Percentiles rank a stretch among this genome's conserved stretches.
These are phyloP conservation scores for Nemania sp. DNA, from an alignment of 2,329 filamentous ascomycete species.

Conservation along the genomic window DNA sequence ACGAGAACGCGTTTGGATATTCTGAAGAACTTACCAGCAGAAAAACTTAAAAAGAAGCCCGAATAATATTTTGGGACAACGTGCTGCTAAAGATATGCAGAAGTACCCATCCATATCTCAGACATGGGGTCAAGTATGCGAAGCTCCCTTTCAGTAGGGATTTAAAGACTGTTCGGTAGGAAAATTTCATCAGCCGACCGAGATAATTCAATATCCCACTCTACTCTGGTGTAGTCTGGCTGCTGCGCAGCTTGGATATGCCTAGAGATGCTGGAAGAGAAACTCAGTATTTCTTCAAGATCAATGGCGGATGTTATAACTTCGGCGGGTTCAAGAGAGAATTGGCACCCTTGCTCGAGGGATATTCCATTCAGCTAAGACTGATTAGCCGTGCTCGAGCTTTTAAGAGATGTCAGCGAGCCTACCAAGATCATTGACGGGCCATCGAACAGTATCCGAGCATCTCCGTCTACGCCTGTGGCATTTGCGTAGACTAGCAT, in stretches of 20 bases:
- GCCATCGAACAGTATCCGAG: slow-evolving; percentile 27
- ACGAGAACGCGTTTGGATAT: slow-evolving; percentile 25
- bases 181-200: slow-evolving; percentile 21
- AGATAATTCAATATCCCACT: slow-evolving; percentile 17
- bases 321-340: slow-evolving; percentile 25
- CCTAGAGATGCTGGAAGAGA: slow-evolving; percentile 18
- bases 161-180: slow-evolving; percentile 7
- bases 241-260: slow-evolving; percentile 23
- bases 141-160: slow-evolving; percentile 20
- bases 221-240: slow-evolving; percentile 19
- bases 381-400: not conserved
- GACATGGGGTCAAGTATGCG: slow-evolving; percentile 26
- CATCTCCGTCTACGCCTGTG: slow-evolving; percentile 21
- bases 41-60: slow-evolving; percentile 24
- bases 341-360: slow-evolving; percentile 21
- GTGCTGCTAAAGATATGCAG: slow-evolving; percentile 27
- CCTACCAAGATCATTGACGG: slow-evolving; percentile 19
- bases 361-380: slow-evolving; percentile 15
- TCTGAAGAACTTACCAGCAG: slow-evolving; percentile 13
- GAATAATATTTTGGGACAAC: slow-evolving; percentile 20
- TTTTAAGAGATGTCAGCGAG: not conserved
- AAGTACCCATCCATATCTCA: slow-evolving; percentile 25
- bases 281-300: slow-evolving; percentile 20
- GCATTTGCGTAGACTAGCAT: slow-evolving; percentile 26
- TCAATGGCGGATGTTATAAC: slow-evolving; percentile 23